A percentile compares a stretch with the other conserved stretches of the same genome.
phyloP scores from a whole-genome alignment of 176 grass and related monocot species.

The Triticum turgidum region DNA sequence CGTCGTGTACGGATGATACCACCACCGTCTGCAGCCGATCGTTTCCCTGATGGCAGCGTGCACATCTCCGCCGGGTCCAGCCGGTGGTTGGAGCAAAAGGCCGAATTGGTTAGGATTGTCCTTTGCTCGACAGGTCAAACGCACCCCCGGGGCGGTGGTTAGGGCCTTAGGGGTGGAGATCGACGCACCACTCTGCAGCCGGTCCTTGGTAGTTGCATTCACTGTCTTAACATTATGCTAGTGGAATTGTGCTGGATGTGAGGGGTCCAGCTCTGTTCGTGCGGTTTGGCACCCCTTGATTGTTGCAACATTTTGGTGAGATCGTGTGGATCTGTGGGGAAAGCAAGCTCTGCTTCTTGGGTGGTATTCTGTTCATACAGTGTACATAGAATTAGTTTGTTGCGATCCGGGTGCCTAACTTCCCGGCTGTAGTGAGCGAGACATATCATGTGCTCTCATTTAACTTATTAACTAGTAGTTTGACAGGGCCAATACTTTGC shows the following conservation, averaged over 20 bases:
- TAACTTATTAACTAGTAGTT: conserved; percentile 9
- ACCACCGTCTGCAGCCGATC: background rate
- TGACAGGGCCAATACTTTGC: background rate
- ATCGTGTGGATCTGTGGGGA: conserved; percentile 20
- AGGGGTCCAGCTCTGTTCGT: background rate
- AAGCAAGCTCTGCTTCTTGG: background rate
- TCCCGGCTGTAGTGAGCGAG: background rate
- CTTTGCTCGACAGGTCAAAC: conserved; percentile 12
- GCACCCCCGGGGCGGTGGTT: conserved; percentile 18
- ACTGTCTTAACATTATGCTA: background rate
- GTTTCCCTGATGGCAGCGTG: background rate
- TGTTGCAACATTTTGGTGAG: background rate
- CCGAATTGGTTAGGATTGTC: conserved; percentile 32
- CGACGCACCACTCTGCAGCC: background rate
- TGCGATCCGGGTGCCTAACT: background rate
- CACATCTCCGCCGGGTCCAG: background rate
- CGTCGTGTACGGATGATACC: background rate
- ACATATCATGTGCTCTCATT: conserved; percentile 37
- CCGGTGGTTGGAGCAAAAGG: conserved; percentile 40
- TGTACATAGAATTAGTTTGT: background rate
- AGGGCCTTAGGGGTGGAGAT: conserved; percentile 14
- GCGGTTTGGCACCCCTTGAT: conserved; percentile 1
- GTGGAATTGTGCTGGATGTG: conserved; percentile 10
- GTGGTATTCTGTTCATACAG: background rate
- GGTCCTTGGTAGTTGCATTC: conserved; percentile 26